Base-by-base conservation (phyloP, 208 protist genomes). In the Acanthamoeba quina region DNA sequence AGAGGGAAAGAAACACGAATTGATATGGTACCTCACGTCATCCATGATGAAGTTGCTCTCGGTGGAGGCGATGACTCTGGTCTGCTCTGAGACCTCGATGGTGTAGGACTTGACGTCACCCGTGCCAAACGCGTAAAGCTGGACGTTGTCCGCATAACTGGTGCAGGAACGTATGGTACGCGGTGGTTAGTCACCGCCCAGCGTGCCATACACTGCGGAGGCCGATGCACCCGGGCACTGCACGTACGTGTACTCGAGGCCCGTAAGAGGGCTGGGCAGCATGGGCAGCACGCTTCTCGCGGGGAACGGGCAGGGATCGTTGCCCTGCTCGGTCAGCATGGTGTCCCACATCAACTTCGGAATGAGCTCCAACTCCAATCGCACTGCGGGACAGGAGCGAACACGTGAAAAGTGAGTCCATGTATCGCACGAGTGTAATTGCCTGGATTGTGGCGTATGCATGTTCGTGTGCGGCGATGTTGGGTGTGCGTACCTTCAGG, bases 1-100 rank as follows among this genome's bases (percentile, higher is more conserved):
- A 72, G 66, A 13, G 7, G 26, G 34, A 37, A 37, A 37, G 34
- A 37, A 37, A 34, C n/a, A 11, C 9, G 24, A 34, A 11, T 70
- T 70, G 9, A 29, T 34, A 24, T 70, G 47, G 13, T 85, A 92
- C 86, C 86, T 44, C 13, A 92, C 66, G 60, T 92, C 86, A 31
- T 92, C 60, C 5, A 92, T 41, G 47, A 92, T 58, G 86, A 92
- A 92, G 62, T 58, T 92, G 86, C 86, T 92, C 44, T 92, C 60
- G 52, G 54, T 76, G 6, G 86, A 47, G 41, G 86, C 29, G 24
- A 92, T 76, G 7, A 92, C 34, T 41, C 86, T 47, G 10, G 34
- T 29, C n/a, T 10, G 13, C 60, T 70, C 15, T 11, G 62, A 60
- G 7, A 74, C 60, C 21, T 52, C 52, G 52, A 92, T 66, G 7